Conservation (phyloP, 768 basidiomycete species). For the Boletus rubropictus region DNA sequence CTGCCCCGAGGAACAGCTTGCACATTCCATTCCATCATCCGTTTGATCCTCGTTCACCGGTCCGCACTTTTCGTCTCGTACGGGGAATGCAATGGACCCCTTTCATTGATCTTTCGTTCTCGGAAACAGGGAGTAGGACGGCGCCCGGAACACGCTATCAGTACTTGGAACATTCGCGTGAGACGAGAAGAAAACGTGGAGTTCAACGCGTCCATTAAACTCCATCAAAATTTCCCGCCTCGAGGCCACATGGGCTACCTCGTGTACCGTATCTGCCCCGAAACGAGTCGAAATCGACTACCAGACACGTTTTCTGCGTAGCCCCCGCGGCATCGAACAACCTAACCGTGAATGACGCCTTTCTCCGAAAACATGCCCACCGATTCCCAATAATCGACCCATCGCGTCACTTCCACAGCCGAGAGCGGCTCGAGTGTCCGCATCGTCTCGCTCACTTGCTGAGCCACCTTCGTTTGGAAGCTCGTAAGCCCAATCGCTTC, state of each 20-base stretch:
- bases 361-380: slow-evolving; percentile 19
- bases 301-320: neutral
- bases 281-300: neutral
- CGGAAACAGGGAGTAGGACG: neutral
- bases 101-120: neutral
- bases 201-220: neutral
- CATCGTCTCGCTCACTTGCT: slow-evolving; percentile 32
- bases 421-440: slow-evolving; percentile 23
- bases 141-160: neutral
- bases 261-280: neutral
- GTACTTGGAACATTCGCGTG: neutral
- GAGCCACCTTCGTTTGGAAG: slow-evolving; percentile 28
- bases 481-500: slow-evolving; percentile 2
- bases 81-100: neutral
- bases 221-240: neutral
- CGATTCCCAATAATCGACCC: slow-evolving; percentile 37
- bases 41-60: neutral
- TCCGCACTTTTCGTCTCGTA: slow-evolving; percentile 3
- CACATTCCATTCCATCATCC: neutral
- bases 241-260: neutral
- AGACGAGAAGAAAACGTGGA: no score
- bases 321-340: neutral
- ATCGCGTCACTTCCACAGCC: slow-evolving; percentile 24
- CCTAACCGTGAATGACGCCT: neutral
- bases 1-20: neutral